Base-by-base conservation (phyloP, 768 basidiomycete species). In the Boletus speciosus region DNA sequence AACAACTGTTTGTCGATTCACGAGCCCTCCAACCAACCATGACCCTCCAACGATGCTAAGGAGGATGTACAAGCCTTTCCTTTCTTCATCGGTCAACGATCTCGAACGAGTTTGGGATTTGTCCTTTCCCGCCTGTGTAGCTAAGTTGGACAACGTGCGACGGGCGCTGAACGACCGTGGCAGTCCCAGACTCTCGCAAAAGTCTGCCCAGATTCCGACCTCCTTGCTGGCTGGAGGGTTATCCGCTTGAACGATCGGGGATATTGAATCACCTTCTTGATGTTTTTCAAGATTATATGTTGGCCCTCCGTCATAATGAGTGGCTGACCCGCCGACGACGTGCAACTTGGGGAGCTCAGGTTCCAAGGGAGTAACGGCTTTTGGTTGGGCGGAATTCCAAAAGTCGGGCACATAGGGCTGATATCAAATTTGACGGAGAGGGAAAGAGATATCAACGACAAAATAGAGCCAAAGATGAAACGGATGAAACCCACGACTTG, bases 341-440 rank as follows among this genome's bases (percentile, higher is more conserved):
- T 80, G 67, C 52, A 85, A 68, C 63, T 81, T 82, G 40, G 81
- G 81, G 21, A 52, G 63, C 39, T 51, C 65, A 1, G 58, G 58
- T 32, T 70, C 58, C 8, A 60, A 50, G 35, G 66, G 67, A 54
- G 54, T 58, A 35, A 39, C 67, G 39, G 41, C 69, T 61, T 60
- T 76, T 68, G 41, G 71, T 57, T 67, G 69, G n/a, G 76, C 74
- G 1, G 83, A 79, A 38, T 77, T 71, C 78, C 80, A 85, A 60
- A 82, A 77, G 72, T 86, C 84, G 34, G 78, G 79, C 1, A 78
- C 64, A 64, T 78, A 80, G 10, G 86, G 85, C 85, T 88, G 61
- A 15, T 35, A 47, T 41, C 25, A 29, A 12, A 48, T 53, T 43
- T 54, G 49, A 49, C 47, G 39, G 2, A 57, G 25, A 37, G 47